Base-by-base conservation (phyloP, 2,329 filamentous ascomycete species). In the Colletotrichum sp. region DNA sequence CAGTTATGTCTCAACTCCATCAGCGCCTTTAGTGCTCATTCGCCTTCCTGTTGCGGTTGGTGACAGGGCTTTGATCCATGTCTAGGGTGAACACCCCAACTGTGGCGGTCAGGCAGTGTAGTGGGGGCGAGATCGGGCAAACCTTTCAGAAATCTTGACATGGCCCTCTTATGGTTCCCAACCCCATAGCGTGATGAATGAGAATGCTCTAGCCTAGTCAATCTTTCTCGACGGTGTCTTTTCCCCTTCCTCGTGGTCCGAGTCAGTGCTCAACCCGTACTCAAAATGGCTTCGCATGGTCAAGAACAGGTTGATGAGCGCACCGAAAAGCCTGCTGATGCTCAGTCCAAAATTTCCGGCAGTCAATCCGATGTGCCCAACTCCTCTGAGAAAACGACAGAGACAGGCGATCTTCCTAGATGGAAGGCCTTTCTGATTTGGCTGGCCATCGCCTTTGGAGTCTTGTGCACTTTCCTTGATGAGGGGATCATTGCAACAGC, bases 401-500 rank as follows among this genome's bases (percentile, higher is more conserved):
- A 3, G 1, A 22, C 13, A 8, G 68, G 48, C 2, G 44, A 30
- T 15, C 32, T 75, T 2, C 34, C 68, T 10, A 44, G 32, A n/a
- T 71, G 59, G 67, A 75, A 66, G 18, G 55, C 59, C 32, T 75
- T 75, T 10, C 3, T 60, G 15, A 62, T 75, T 16, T 75, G 72
- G 72, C 10, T 57, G n/a, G 68, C 68, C 3, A 26, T 75, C 15
- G 8, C 72, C 15, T 69, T 75, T 15, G 72, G 59, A 15, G 72
- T 75, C 2, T 34, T 75, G 7, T 75, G 72, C 39, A 75, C 72
- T 1, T 75, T 75, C 15, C 62, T 75, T 1, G 72, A 75, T 4
- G 72, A 75, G 24, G 72, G 72, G 13, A 85, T 86, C 67, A 83
- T 86, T 59, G 80, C 85, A 8, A 87, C 84, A 2, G 84, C 84